phyloP scores from a whole-genome alignment of 139 green algal genomes.

The Marvania coccoides region DNA sequence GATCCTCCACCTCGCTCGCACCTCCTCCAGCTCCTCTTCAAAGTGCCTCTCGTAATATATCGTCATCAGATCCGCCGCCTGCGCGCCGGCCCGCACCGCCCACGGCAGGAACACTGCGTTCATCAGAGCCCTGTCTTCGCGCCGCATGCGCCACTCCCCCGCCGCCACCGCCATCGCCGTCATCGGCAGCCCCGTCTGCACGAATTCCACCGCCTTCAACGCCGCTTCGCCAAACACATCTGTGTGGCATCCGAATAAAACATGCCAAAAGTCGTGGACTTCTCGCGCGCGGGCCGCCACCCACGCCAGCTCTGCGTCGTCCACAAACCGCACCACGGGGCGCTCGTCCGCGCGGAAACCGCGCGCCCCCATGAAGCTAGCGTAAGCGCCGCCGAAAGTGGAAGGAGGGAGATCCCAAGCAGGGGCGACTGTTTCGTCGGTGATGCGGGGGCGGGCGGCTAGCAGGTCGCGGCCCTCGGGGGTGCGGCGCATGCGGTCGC shows the following conservation, averaged over 20 bases:
- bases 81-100: conserved; percentile 69
- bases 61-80: conserved; percentile 73
- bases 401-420: conserved; percentile 46
- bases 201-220: conserved; percentile 91
- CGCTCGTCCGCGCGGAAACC: conserved; percentile 79
- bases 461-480: conserved; percentile 60
- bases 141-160: conserved; percentile 55
- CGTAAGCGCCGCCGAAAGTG: conserved; percentile 86
- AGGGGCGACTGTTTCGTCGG: conserved; percentile 32
- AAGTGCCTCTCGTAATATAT: conserved; percentile 80
- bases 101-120: conserved; percentile 69
- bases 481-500: conserved; percentile 56
- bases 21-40: conserved; percentile 25
- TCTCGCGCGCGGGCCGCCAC: conserved; percentile 69
- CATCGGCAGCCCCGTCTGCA: conserved; percentile 95
- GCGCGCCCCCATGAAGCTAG: conserved; percentile 78
- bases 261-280: conserved; percentile 96
- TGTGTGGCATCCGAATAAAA: conserved; percentile 88
- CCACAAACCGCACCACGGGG: conserved; percentile 84
- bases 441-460: conserved; percentile 64
- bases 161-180: conserved; percentile 72
- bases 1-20: conserved; percentile 60
- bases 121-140: conserved; percentile 48
- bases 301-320: conserved; percentile 88
- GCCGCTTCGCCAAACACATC: conserved; percentile 89